Conservation (phyloP, 345 rosid genomes). For the Melaleuca quinquenervia region DNA sequence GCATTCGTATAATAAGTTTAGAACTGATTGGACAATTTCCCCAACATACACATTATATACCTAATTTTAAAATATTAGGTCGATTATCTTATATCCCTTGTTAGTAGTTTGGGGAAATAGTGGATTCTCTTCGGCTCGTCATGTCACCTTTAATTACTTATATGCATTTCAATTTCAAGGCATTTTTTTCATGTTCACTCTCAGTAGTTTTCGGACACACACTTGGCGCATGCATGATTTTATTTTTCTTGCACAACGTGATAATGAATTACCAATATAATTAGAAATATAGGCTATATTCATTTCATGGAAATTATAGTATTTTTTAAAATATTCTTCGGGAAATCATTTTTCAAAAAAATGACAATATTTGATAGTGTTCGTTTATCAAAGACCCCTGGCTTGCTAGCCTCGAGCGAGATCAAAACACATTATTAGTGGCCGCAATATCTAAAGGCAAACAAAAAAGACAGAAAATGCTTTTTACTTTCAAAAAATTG, state of each 20-base stretch:
- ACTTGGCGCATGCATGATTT: fast-evolving
- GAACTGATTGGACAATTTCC: not conserved
- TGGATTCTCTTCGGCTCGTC: not conserved
- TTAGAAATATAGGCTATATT: no score
- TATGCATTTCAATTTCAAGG: not conserved
- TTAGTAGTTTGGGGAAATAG: not conserved
- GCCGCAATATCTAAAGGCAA: no score
- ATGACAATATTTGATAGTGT: no score
- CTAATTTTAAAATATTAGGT: not conserved
- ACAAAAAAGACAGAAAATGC: no score
- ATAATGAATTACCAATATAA: not conserved
- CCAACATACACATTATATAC: not conserved
- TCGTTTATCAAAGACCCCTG: no score
- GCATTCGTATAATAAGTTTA: fast-evolving
- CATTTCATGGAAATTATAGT: no score
- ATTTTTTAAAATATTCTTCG: no score
- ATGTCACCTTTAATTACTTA: not conserved
- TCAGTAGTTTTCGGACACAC: not conserved
- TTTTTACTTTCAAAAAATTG: no score
- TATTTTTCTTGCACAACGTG: not conserved
- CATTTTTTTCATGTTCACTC: not conserved
- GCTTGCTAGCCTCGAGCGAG: no score
- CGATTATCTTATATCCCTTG: not conserved
- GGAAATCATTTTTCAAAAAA: no score
- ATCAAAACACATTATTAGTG: no score